Base-by-base conservation (phyloP, 345 rosid genomes). In the Alliaria petiolata region DNA sequence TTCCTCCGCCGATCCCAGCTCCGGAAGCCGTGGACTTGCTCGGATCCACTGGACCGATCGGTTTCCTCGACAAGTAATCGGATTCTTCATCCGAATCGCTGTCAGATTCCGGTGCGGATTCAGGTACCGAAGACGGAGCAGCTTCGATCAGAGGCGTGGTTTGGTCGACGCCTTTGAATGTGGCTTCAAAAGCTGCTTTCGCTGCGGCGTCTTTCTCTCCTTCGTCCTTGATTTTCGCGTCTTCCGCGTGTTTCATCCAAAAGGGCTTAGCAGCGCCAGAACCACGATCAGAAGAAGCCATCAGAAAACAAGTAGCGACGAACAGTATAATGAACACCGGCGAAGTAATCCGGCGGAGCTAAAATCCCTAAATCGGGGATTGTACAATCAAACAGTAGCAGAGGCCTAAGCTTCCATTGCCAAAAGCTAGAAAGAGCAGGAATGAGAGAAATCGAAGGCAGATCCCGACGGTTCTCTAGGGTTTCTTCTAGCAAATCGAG, bases 181-280 rank as follows among this genome's bases (percentile, higher is more conserved):
- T 95, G 52, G 99, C 98, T 50, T 91, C 99, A 12, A 95, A 95
- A 16, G 99, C 98, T 0, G 98, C 97, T 78, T 92, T 95, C 0
- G 99, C 99, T 1, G 96, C 99, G 0, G 99, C 99, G 6, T 83
- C 80, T 72, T 89, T 91, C 79, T 95, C 99, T 1, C 96, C 97
- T 67, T 89, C 84, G 69, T 88, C 91, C 76, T 95, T 95, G 59
- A 86, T 82, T 75, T 95, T 95, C 0, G 96, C 97, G 61, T 89
- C 99, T 75, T 89, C 99, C 3, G 98, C 99, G 59, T 91, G 98
- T 75, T 95, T 95, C 88, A 89, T 80, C 99, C 99, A 91, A 72
- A 88, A 81, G 39, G 99, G 89, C 71, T 91, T 95, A 42, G 67
- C 67, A 35, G 75, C 79, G 38, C 62, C 52, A 50, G 80, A 22